phyloP scores from a whole-genome alignment of 495 filamentous ascomycete species.

The Neurospora cerealis region DNA sequence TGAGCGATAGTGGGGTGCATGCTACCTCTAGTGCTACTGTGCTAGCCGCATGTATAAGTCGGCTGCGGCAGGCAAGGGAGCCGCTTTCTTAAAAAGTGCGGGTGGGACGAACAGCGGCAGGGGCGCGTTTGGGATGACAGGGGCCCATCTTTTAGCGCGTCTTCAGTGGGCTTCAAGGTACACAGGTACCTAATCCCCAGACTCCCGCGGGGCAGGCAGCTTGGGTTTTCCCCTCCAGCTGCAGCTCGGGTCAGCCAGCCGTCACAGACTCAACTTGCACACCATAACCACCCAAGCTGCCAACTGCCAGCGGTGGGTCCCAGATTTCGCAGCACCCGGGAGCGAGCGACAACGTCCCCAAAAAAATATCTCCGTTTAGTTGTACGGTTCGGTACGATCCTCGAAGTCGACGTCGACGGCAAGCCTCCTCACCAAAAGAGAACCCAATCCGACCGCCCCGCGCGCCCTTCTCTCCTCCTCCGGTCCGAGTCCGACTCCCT shows the following conservation, averaged over 20 bases:
- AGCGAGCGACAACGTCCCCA: background rate
- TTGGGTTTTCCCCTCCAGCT: background rate
- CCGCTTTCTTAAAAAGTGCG: background rate
- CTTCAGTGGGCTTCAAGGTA: background rate
- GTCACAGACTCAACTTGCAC: background rate
- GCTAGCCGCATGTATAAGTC: background rate
- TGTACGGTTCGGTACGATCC: background rate
- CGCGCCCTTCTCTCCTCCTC: constrained; percentile 4
- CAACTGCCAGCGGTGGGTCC: background rate
- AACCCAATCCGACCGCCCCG: constrained; percentile 2
- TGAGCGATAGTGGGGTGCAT: background rate
- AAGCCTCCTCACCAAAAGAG: constrained; percentile 2
- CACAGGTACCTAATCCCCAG: background rate
- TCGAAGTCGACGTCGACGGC: background rate
- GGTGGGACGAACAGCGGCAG: background rate
- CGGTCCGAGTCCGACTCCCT: background rate
- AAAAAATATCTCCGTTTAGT: background rate
- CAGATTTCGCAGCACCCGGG: background rate
- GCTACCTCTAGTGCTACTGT: background rate
- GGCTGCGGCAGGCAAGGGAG: background rate
- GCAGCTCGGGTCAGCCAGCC: background rate
- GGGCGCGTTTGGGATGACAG: background rate
- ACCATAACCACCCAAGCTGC: background rate
- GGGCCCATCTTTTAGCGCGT: background rate
- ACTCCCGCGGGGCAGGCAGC: background rate